Evolutionary conservation across 331 rosid species (phyloP).

Genomic region (Acacia concinna): DNA sequence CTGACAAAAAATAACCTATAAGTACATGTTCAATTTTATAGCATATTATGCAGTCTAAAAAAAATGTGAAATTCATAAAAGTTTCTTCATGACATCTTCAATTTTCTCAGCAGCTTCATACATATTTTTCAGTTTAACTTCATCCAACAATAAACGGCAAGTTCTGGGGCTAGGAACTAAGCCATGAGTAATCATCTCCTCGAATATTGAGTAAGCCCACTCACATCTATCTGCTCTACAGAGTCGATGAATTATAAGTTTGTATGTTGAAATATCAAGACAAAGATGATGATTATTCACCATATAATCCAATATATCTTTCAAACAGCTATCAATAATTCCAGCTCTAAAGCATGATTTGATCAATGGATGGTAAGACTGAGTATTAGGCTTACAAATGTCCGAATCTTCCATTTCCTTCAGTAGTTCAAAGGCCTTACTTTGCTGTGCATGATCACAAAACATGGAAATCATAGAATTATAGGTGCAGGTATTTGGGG

Average conservation of each 20-base stretch:
- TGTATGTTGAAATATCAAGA: slow-evolving; percentile 74
- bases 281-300: slow-evolving; percentile 62
- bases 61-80: neutral
- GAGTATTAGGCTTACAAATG: slow-evolving; percentile 73
- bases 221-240: slow-evolving; percentile 67
- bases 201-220: slow-evolving; percentile 65
- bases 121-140: slow-evolving; percentile 63
- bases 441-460: slow-evolving; percentile 56
- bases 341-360: slow-evolving; percentile 71
- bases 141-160: slow-evolving; percentile 75
- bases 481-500: slow-evolving; percentile 73
- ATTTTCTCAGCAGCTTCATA: slow-evolving; percentile 62
- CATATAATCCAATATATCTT: slow-evolving; percentile 66
- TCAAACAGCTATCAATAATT: slow-evolving; percentile 41
- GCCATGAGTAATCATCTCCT: slow-evolving; percentile 73
- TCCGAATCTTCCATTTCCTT: slow-evolving; percentile 63
- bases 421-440: slow-evolving; percentile 54
- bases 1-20: no score
- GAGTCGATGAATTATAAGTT: slow-evolving; percentile 79
- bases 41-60: no score
- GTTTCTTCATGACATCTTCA: slow-evolving; percentile 60
- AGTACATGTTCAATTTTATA: no score
- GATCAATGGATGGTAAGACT: slow-evolving; percentile 79
- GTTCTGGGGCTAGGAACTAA: slow-evolving; percentile 67
- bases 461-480: slow-evolving; percentile 80